phyloP scores from a whole-genome alignment of 116 monocot species.

The Phalaenopsis hybrid region DNA sequence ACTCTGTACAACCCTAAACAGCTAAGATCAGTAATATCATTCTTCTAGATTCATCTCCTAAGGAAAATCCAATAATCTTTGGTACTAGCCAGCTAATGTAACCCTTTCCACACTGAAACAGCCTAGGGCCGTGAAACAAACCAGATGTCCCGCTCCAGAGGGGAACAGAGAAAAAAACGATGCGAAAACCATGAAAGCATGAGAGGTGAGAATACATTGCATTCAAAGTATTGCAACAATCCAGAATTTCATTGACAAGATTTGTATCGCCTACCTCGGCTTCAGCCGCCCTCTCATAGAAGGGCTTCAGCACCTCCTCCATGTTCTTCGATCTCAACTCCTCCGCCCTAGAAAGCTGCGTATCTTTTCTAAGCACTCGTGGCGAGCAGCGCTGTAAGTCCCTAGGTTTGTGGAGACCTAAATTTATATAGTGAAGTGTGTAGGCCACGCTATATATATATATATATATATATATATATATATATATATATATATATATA shows the following conservation, averaged over 20 bases:
- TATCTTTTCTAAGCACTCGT: neutral
- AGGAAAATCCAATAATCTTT: too few relatives aligned
- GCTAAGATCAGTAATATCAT: too few relatives aligned
- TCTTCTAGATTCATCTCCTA: too few relatives aligned
- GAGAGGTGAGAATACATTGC: neutral
- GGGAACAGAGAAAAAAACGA: neutral
- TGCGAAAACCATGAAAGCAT: neutral
- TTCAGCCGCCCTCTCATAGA: slow-evolving; percentile 18
- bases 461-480: too few relatives aligned
- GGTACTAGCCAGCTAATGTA: too few relatives aligned
- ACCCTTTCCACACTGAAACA: too few relatives aligned
- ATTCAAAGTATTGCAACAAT: neutral
- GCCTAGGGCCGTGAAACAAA: neutral
- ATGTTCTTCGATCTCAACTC: slow-evolving; percentile 4
- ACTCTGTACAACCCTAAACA: too few relatives aligned
- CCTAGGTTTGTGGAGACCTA: neutral
- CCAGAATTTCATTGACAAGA: neutral
- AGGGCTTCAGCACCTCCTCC: slow-evolving; percentile 22
- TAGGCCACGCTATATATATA: too few relatives aligned
- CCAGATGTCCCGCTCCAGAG: neutral
- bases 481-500: too few relatives aligned
- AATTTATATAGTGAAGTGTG: too few relatives aligned
- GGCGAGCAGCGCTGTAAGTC: neutral
- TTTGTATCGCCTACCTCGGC: slow-evolving; percentile 15
- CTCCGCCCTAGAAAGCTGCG: neutral